phyloP scores from a whole-genome alignment of 352 stramenopile species.

The Pythium insidiosum region DNA sequence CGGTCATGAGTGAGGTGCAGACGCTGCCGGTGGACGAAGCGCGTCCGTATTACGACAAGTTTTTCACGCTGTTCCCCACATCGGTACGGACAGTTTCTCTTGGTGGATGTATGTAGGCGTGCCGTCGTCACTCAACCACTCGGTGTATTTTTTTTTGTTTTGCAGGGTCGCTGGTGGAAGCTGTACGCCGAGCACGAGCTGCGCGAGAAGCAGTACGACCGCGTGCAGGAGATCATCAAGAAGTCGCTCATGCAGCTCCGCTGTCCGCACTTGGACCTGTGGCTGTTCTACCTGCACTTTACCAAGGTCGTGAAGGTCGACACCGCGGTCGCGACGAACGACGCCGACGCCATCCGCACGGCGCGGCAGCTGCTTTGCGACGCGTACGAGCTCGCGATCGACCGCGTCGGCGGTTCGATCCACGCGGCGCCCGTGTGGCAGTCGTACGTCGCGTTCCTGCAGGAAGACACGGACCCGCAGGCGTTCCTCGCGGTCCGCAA shows the following conservation, averaged over 20 bases:
- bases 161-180: constrained; percentile 77
- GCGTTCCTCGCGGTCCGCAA: constrained; percentile 76
- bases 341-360: constrained; percentile 41
- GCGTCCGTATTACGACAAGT: constrained; percentile 70
- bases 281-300: constrained; percentile 85
- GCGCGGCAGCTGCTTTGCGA: constrained; percentile 77
- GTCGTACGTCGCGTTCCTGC: constrained; percentile 72
- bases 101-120: too few relatives aligned
- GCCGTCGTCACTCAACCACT: too few relatives aligned
- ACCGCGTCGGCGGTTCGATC: constrained; percentile 78
- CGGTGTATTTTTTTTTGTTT: constrained; percentile 1
- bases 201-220: constrained; percentile 78
- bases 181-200: constrained; percentile 82
- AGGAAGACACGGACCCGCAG: constrained; percentile 66
- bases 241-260: constrained; percentile 82
- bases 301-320: constrained; percentile 81
- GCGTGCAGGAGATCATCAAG: constrained; percentile 83
- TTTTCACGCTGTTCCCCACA: constrained; percentile 60
- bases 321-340: constrained; percentile 52
- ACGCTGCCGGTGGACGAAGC: constrained; percentile 52
- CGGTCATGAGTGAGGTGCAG: constrained; percentile 74
- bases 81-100: too few relatives aligned
- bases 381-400: constrained; percentile 73
- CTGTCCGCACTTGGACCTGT: constrained; percentile 77
- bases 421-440: constrained; percentile 76